Evolutionary conservation across 257 asterid species (phyloP), one percentile per base, ranked within the genome.

Genomic region (Scutellaria minor): DNA sequence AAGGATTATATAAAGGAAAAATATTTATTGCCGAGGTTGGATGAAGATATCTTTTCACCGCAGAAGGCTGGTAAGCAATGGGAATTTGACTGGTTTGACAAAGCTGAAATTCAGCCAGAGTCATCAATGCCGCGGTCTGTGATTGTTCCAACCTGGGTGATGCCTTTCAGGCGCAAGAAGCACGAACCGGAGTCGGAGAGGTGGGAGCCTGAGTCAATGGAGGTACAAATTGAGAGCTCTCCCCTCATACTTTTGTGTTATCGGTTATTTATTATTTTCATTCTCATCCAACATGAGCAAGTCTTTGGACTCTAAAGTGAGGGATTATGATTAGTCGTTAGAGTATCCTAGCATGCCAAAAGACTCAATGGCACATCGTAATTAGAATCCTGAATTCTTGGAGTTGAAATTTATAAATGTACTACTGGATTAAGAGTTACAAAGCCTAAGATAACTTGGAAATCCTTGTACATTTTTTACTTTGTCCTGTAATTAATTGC

Each of bases 81-180:
- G 99, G 99, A 94, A 8, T 94, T 91, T 62, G 98, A 94, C 80
- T 94, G 99, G 99, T 94, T 94, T 75, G 96, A 88, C 80, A 85
- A 86, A 82, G 96, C 98, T 51, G 81, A 83, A 76, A 76, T 87
- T 76, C 88, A 79, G 58, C 83, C 85, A 44, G 98, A 94, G 66
- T 93, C 95, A 24, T 91, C 99, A 31, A 66, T 85, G 70, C 93
- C 95, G 0, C 91, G 97, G 9, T 80, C 97, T 40, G 80, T 87
- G 48, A 86, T 94, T 71, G 88, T 92, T 80, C 99, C 99, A 24
- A 76, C 78, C 37, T 94, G 99, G 98, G 97, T 89, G 80, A 76
- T 90, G 75, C 99, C 99, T 82, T 89, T 80, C 69, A 86, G 90
- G 81, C 96, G 98, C 72, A 83, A 75, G 70, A 72, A 72, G 24